A percentile compares a stretch with the other conserved stretches of the same genome.
Conservation (phyloP, 441 rosid genomes). For the Arabidopsis hybrid region DNA sequence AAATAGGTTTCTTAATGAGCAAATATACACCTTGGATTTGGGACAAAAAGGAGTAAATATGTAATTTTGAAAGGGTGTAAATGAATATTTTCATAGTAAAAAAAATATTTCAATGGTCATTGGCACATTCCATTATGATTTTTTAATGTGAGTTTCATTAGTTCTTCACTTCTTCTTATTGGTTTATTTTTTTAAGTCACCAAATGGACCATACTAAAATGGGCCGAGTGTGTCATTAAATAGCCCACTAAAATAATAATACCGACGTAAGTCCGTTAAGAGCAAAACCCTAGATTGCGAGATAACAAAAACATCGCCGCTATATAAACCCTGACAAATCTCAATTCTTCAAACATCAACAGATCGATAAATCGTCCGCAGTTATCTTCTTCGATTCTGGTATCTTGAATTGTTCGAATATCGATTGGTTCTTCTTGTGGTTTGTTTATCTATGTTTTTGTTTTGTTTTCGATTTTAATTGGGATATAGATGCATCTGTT, state of each 20-base stretch:
- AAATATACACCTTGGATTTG: slow-evolving; percentile 2
- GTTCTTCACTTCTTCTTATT: too few species aligned
- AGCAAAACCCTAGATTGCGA: slow-evolving; percentile 35
- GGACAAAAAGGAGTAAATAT: slow-evolving; percentile 2
- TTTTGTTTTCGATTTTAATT: background rate
- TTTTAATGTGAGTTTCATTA: too few species aligned
- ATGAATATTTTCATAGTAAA: background rate
- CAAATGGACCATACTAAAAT: background rate
- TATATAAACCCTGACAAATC: slow-evolving; percentile 19
- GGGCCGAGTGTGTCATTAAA: background rate
- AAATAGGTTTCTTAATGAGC: slow-evolving; percentile 1
- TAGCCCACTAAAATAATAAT: background rate
- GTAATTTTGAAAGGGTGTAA: slow-evolving; percentile 5
- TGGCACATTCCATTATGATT: background rate
- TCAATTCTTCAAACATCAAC: too few species aligned
- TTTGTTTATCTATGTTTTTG: background rate
- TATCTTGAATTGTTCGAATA: background rate
- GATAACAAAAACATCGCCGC: slow-evolving; percentile 10
- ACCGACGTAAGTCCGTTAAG: background rate
- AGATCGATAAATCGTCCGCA: background rate
- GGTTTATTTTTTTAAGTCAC: background rate
- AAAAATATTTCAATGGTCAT: background rate
- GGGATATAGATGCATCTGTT: slow-evolving; percentile 3
- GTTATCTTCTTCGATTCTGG: background rate
- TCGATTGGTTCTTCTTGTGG: background rate